Percentiles rank a stretch among this genome's conserved stretches.
Conservation (phyloP, 441 rosid species). For the Adansonia grandidieri region DNA sequence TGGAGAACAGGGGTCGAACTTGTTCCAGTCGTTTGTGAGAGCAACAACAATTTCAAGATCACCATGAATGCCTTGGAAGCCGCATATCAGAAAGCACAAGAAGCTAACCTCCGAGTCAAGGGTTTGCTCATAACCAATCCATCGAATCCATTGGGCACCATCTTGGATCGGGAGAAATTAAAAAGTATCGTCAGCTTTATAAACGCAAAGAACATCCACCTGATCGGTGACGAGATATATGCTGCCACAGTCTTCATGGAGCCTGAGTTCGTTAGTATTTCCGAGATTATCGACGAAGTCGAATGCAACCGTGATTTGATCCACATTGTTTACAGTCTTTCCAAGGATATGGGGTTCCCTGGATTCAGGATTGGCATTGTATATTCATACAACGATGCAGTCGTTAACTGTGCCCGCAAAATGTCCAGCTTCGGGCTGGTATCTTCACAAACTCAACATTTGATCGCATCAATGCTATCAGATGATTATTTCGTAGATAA, state of each 20-base stretch:
- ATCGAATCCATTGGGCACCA: slow-evolving; percentile 1
- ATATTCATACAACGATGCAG: not conserved
- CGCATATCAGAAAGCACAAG: not conserved
- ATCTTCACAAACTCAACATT: slow-evolving; percentile 3
- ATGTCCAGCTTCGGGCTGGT: slow-evolving; percentile 10
- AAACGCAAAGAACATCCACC: slow-evolving; percentile 10
- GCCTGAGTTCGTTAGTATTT: not conserved
- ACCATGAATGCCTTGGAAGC: slow-evolving; percentile 1
- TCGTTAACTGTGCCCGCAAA: not conserved
- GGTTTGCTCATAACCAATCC: slow-evolving; percentile 18
- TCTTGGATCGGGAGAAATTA: not conserved
- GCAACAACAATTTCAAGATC: slow-evolving; percentile 6
- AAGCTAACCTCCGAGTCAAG: not conserved
- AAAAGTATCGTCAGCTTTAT: not conserved
- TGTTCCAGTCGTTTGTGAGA: slow-evolving; percentile 6
- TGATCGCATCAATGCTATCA: not conserved
- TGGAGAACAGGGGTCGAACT: slow-evolving; percentile 9
- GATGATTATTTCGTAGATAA: not conserved
- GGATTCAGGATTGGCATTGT: slow-evolving; percentile 2
- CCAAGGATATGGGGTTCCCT: slow-evolving; percentile 13
- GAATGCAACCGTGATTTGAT: slow-evolving; percentile 11
- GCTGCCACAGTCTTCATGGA: slow-evolving; percentile 10
- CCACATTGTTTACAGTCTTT: slow-evolving; percentile 9
- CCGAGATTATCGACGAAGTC: not conserved
- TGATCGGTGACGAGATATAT: slow-evolving; percentile 3